Evolutionary conservation across 2,329 filamentous ascomycete species (phyloP), one percentile per base, ranked within the genome.

Genomic region (Colletotrichum camelliae): DNA sequence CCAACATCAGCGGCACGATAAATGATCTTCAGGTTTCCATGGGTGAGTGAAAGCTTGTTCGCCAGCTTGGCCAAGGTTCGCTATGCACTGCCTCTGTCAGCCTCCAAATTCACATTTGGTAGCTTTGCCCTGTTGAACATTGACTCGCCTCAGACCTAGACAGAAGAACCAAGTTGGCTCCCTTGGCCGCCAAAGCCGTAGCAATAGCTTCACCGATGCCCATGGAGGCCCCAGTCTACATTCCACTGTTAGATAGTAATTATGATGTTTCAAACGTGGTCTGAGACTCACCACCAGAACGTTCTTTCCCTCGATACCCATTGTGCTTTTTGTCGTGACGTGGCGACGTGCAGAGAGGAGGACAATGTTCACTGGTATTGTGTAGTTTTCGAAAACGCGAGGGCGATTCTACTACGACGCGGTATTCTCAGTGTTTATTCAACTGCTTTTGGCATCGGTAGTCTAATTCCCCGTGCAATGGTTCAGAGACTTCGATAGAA

Each of bases 161-260:
- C 48, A 88, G 79, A 1, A 89, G 84, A n/a, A 86, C 82, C 6
- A 89, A 72, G 15, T 85, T 87, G 6, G 84, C 85, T 3, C 83
- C 82, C 65, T 84, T 81, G 15, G 80, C 77, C 15, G 85, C 86
- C 5, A 88, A 78, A 5, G 83, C 79, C 6, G 78, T 78, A 8
- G 87, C 86, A 29, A 88, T 88, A 6, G 85, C 82, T 58, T 84
- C 84, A 21, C 87, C 87, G 43, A 89, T 89, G 57, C 87, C 87
- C 85, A 87, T 87, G 2, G 83, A 86, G 27, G 84, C 86, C n/a
- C 85, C 85, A 2, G 83, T 88, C 79, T 68, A 13, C 3, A 35
- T 16, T 12, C 2, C 31, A 5, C 21, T 16, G 33, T 21, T 37
- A n/a, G 29, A 33, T 24, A 21, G 29, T n/a, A 4, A 9, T 62